Base-by-base conservation (phyloP, 495 filamentous ascomycete genomes). In the Penicillium steckii region DNA sequence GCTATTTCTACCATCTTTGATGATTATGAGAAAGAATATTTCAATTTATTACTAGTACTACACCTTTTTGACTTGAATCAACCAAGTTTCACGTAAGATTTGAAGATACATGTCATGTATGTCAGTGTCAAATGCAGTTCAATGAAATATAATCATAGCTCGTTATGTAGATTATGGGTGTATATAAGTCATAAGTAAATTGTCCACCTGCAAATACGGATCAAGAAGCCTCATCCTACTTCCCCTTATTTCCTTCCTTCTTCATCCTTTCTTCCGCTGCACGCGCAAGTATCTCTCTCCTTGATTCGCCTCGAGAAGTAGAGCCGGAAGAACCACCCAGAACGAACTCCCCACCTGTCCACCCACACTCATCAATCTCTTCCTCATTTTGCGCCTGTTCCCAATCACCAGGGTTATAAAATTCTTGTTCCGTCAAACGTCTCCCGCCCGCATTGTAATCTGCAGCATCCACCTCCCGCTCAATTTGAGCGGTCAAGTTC, bases 311-410 rank as follows among this genome's bases (percentile, higher is more conserved):
- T 33, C 72, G 69, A 43, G 49, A 47, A 52, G 55, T 61, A 49
- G 46, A 50, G n/a, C 48, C 67, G 62, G 33, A 37, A 8, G 69
- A 70, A 4, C 81, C 80, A 35, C 93, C 92, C 26, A 96, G 79
- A 40, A 90, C 87, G 72, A 88, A 96, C 72, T 87, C 83, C 2
- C 93, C 94, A 8, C 94, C 94, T 0, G 76, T 83, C 94, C 93
- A 96, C 1, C 89, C 90, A 13, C 85, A 85, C 68, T 88, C 83
- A 72, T 95, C 91, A 56, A 83, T 72, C 38, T 82, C 72, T 41
- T 81, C 78, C 54, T 81, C 33, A 26, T 45, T 84, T 30, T 64
- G 57, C 23, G 55, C 66, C 15, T 56, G 52, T 56, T 76, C 79
- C 65, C 73, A 76, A 60, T 85, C 85, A 5, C 67, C 66, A 3